Conservation (phyloP, 164 flowering plant species). For the Annona cherimola region DNA sequence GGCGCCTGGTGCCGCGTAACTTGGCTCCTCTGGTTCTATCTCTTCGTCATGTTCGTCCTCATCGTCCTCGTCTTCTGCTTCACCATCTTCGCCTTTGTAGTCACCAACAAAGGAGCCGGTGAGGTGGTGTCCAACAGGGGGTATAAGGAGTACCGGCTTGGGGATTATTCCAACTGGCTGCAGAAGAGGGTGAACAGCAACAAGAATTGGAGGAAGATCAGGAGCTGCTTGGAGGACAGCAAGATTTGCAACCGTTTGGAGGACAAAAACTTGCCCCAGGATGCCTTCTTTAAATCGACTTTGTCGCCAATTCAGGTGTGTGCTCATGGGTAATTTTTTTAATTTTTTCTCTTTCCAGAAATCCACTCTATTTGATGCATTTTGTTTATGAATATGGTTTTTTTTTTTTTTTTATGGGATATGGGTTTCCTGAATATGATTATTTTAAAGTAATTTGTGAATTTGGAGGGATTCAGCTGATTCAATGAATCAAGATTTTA, state of each 20-base stretch:
- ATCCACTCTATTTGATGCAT: not conserved
- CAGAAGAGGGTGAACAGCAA: constrained; percentile 42
- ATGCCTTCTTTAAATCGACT: constrained; percentile 27
- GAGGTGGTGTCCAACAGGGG: constrained; percentile 36
- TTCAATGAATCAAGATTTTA: too few relatives aligned
- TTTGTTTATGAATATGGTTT: not conserved
- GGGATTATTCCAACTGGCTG: constrained; percentile 69
- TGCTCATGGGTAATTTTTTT: not conserved
- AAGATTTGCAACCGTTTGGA: constrained; percentile 37
- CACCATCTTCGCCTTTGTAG: constrained; percentile 65
- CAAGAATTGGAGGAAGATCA: constrained; percentile 50
- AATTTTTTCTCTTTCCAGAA: not conserved
- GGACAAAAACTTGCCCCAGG: constrained; percentile 5
- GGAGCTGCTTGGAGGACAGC: constrained; percentile 51
- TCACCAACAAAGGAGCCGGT: constrained; percentile 69
- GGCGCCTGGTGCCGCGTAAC: constrained; percentile 62
- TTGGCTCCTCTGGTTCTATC: constrained; percentile 62
- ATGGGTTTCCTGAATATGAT: not conserved
- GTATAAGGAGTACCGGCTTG: constrained; percentile 58
- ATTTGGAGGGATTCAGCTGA: too few relatives aligned
- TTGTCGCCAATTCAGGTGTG: constrained; percentile 57
- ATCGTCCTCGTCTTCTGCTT: constrained; percentile 50
- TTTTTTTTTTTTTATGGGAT: not conserved
- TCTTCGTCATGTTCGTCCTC: constrained; percentile 60
- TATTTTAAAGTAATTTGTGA: too few relatives aligned